Base-by-base conservation (phyloP, 2,329 filamentous ascomycete genomes). In the Graphium sp. region DNA sequence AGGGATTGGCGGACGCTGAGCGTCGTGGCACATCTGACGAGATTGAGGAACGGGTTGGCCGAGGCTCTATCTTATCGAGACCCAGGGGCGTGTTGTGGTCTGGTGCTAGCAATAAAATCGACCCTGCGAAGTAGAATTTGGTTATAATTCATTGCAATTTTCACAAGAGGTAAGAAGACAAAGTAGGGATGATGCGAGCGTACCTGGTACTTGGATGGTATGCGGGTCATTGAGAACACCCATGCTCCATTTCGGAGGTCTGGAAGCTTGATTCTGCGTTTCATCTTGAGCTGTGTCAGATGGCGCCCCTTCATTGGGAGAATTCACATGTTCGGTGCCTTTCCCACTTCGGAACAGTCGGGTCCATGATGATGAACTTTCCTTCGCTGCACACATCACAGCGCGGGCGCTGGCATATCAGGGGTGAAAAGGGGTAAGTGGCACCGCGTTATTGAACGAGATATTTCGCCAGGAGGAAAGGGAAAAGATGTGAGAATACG, bases 121-220 rank as follows among this genome's bases (percentile, higher is more conserved):
- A 72, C 7, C 68, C 68, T 72, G 22, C 14, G 18, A n/a, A 28
- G 19, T 16, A 27, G 37, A 15, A 39, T 21, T 13, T 29, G 19
- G 19, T 20, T 12, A n/a, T 14, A 5, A 15, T n/a, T 4, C 5
- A 24, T 25, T 31, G 26, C 22, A 19, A 22, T 5, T 12, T 19
- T 15, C n/a, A 9, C 8, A n/a, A 18, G 19, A 16, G 25, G 22
- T 11, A 28, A 29, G 28, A 23, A 13, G n/a, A 22, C 2, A 13
- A 20, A 20, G 7, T 16, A 19, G 6, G n/a, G 21, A 20, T 22
- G 9, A 22, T 22, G 15, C 2, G 5, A 15, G 7, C 65, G 37
- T 55, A 84, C 81, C 82, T 39, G 85, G 85, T 9, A 93, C 84
- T 52, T 92, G 80, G 36, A 89, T 78, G 0, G 84, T 93, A 32